Conservation (phyloP, 1,139 yeast genomes). For the Insectozyma bohioensis region DNA sequence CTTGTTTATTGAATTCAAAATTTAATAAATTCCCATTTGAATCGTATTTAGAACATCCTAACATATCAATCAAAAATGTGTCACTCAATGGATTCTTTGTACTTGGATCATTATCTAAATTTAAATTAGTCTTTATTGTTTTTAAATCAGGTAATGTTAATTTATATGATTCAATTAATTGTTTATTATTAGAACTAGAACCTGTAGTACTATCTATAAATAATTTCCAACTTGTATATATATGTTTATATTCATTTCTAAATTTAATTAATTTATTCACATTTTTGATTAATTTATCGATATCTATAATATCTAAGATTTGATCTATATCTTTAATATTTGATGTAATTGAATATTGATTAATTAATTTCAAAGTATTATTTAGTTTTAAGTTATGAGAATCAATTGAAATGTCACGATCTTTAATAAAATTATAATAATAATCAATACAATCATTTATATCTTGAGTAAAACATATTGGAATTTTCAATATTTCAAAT, state of each 20-base stretch:
- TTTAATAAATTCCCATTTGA: conserved; percentile 29
- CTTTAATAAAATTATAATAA: conserved; percentile 30
- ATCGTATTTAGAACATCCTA: conserved; percentile 36
- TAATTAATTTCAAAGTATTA: conserved; percentile 29
- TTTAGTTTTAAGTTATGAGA: conserved; percentile 18
- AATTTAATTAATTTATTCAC: conserved; percentile 31
- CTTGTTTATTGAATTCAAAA: conserved; percentile 30
- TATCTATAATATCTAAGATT: conserved; percentile 40
- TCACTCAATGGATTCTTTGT: conserved; percentile 25
- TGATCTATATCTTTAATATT: conserved; percentile 19
- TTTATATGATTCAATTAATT: conserved; percentile 14
- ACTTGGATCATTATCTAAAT: conserved; percentile 26
- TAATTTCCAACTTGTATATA: conserved; percentile 35
- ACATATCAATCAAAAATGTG: conserved; percentile 44
- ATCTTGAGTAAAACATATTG: conserved; percentile 33
- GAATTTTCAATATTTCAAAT: conserved; percentile 28
- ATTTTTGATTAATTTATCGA: conserved; percentile 37
- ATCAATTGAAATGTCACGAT: conserved; percentile 8
- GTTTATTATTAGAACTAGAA: conserved; percentile 9
- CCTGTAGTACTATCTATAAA: conserved; percentile 24
- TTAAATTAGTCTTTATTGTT: conserved; percentile 28
- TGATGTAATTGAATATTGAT: conserved; percentile 30
- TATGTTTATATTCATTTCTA: conserved; percentile 31
- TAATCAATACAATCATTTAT: conserved; percentile 33
- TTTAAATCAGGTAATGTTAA: conserved; percentile 35